Evolutionary conservation across 176 grass and related monocot genomes (phyloP), one percentile per base, ranked within the genome.

Genomic region (Aegilops sharonensis): DNA sequence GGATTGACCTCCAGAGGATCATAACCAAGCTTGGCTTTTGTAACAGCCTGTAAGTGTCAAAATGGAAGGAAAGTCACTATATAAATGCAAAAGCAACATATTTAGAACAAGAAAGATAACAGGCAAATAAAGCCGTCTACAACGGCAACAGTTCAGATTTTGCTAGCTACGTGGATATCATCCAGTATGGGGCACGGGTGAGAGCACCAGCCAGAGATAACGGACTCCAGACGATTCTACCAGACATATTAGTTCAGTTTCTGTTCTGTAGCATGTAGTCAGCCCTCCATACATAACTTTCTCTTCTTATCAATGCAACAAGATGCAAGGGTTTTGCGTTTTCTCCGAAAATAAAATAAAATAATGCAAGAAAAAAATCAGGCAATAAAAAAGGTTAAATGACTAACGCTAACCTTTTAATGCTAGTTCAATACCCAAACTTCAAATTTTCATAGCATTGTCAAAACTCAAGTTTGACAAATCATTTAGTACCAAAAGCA

Each of bases 1-100:
- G 96, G 93, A 87, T 98, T 95, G 56, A 98, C 93, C 79, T 98
- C 96, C 69, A 98, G 70, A 65, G 96, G 96, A 91, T 98, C 64
- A 62, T 98, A 98, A 78, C 96, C 96, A 84, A 98, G 83, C 89
- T 98, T 98, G 72, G 90, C 96, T 88, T 98, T 98, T 79, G 96
- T 98, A 83, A 98, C 96, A 91, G 93, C 93, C 96, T 98, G 83
- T 63, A 70, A 84, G 43, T 83, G 81, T 88, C 54, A 90, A 71
- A 89, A 84, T 75, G 35, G 57, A 88, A 68, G 56, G 83, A 48
- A 81, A 88, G 65, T 70, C 27, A 77, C 34, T 20, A 66, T 39
- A 13, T 78, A 37, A 80, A 85, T 47, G 27, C 34, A 56, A 27
- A 78, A 78, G 21, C 32, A 78, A 64, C 12, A 78, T 72, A 30